Evolutionary conservation across 352 stramenopile genomes (phyloP), one percentile per base, ranked within the genome.

Genomic region (Thalassiosira livingstoniorum): DNA sequence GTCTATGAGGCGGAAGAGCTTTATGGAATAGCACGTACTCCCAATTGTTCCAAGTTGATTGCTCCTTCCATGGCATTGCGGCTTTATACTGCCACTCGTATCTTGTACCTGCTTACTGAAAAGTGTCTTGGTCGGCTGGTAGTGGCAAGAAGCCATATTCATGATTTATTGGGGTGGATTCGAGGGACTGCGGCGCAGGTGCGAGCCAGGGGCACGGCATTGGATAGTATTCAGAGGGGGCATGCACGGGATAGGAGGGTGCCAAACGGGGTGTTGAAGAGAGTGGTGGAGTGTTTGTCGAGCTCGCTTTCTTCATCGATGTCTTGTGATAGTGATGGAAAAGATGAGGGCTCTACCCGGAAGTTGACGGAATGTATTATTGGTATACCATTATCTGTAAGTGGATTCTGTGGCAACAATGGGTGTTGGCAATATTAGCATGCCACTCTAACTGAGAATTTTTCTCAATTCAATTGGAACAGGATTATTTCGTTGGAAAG

Each of bases 161-260:
- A 84, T 35, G 86, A 93, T 31, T 85, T 91, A 51, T 70, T 88
- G 47, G 75, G 69, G 4, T 94, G 87, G 86, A 79, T 94, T 11
- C 47, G 90, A 68, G 76, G 68, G 29, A 87, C 79, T 27, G 83
- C 86, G 18, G 84, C 87, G 18, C 70, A 91, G 74, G 84, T 94
- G 18, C 87, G 90, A 47, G 87, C 89, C 13, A 72, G 78, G 45
- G 89, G 87, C 18, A 94, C 90, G 0, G 83, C 87, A 39, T 13
- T 67, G 4, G 80, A 92, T 62, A 90, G 85, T 34, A 85, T 88
- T 4, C 82, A 90, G 68, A 53, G 81, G 25, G 75, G 91, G 68
- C 90, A 93, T 87, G 85, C 87, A 35, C 83, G 80, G 47, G 87
- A 90, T 42, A 72, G 88, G 27, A 79, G 90, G 21, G 82, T 92